These are phyloP conservation scores for Tolypocladium tundrense DNA, from an alignment of 2,329 filamentous ascomycete species.

Conservation along the genomic window DNA sequence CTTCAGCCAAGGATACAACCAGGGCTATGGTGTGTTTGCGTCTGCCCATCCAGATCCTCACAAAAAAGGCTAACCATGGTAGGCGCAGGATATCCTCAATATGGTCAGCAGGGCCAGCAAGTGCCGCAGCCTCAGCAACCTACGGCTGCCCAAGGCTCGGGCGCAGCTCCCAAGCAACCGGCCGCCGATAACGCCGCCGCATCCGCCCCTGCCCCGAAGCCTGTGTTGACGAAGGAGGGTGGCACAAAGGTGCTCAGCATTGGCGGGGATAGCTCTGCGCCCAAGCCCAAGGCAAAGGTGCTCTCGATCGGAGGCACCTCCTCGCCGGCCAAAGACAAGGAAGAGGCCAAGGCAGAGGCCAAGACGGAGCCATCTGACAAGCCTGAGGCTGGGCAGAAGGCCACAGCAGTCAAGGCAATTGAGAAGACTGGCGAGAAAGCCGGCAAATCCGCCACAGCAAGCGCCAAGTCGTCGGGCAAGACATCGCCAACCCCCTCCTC, in stretches of 20 bases:
- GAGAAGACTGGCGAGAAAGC: constrained; percentile 73
- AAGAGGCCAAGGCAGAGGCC: constrained; percentile 36
- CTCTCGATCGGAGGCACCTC: constrained; percentile 29
- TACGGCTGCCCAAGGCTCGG: constrained; percentile 36
- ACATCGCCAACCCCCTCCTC: constrained; percentile 75
- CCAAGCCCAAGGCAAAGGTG: constrained; percentile 41
- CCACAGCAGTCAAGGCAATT: constrained; percentile 78
- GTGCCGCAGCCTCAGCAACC: constrained; percentile 28
- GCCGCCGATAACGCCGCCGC: constrained; percentile 27
- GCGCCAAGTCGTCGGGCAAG: constrained; percentile 49
- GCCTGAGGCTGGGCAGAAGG: constrained; percentile 68
- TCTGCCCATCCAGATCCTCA: constrained; percentile 2
- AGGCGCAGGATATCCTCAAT: constrained; percentile 43
- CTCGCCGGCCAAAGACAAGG: constrained; percentile 27
- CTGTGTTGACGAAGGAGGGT: constrained; percentile 42
- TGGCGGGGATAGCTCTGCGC: constrained; percentile 45
- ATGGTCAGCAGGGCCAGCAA: constrained; percentile 38
- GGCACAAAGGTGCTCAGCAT: constrained; percentile 60
- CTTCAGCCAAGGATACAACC: constrained; percentile 39
- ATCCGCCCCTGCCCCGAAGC: constrained; percentile 36
- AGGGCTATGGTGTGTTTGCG: constrained; percentile 27
- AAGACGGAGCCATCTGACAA: constrained; percentile 38
- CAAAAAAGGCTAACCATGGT: constrained; percentile 6
- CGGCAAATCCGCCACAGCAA: constrained; percentile 27
- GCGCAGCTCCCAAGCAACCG: constrained; percentile 14